Base-by-base conservation (phyloP, 129 eudicot genomes). In the Tagetes patula region DNA sequence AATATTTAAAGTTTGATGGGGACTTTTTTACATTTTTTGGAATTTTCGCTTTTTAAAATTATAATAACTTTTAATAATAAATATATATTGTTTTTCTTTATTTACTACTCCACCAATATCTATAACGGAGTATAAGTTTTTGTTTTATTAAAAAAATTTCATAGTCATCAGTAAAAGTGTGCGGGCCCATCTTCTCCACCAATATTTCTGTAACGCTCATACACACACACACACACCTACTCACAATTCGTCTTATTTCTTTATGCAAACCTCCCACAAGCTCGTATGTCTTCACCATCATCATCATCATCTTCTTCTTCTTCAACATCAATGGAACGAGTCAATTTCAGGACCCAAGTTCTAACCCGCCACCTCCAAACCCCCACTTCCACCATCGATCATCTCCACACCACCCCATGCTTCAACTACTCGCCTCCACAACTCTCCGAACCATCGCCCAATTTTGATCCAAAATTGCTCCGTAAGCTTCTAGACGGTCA, bases 391-490 rank as follows among this genome's bases (percentile, higher is more conserved):
- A 64, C 72, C 33, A 46, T 61, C 8, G 49, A 50, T 10, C 50
- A 73, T 53, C 83, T 80, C 33, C 38, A 30, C 13, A 6, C 85
- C 30, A 60, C 85, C 33, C 84, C 82, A 36, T 91, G 97, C 72
- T 70, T 86, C 71, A 71, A 72, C 64, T 92, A 91, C 87, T 59
- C 85, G 9, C 93, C 96, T 3, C 89, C 97, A 41, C 89, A 88
- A 62, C 75, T 80, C 13, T 74, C 88, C 6, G 89, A 81, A 48
- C 69, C 72, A 5, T 33, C 55, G 4, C 0, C 70, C 8, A 41
- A 79, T 36, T 92, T 87, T 78, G 95, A 89, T 75, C 67, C 79
- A 1, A 81, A 50, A 0, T 73, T 76, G 60, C 83, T 91, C 83
- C 85, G 93, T 13, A 82, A 84, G 49, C 68, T 89, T 2, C 58